Evolutionary conservation across 176 grass and related monocot species (phyloP).

Genomic region (Phragmites australis): DNA sequence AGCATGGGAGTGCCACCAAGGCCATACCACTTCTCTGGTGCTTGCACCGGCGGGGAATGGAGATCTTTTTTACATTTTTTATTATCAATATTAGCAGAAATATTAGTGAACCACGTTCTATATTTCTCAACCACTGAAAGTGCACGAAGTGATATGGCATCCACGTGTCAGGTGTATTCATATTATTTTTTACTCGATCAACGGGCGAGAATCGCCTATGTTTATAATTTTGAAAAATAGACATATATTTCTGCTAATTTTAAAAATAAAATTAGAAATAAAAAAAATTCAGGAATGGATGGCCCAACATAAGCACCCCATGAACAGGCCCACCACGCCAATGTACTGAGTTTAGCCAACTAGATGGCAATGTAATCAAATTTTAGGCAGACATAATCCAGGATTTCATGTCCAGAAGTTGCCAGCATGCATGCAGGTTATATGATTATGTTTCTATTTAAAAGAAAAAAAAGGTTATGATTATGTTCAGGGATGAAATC

Average conservation of each 20-base stretch:
- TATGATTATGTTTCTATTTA: neutral
- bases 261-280: no score
- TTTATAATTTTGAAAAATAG: no score
- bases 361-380: neutral
- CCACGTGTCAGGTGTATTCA: no score
- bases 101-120: no score
- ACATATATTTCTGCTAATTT: no score
- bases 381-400: neutral
- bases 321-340: neutral
- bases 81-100: no score
- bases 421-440: neutral
- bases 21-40: conserved; percentile 18
- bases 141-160: no score
- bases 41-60: neutral
- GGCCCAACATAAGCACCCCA: conserved; percentile 8
- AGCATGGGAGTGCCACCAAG: conserved; percentile 39
- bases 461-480: neutral
- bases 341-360: neutral
- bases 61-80: no score
- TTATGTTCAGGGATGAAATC: neutral
- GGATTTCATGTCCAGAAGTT: neutral
- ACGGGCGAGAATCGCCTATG: no score
- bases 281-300: no score
- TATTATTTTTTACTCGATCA: no score
- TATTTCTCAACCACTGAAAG: no score